Evolutionary conservation across 140 eudicot species (phyloP), one percentile per base, ranked within the genome.

Genomic region (Bidens hawaiensis): DNA sequence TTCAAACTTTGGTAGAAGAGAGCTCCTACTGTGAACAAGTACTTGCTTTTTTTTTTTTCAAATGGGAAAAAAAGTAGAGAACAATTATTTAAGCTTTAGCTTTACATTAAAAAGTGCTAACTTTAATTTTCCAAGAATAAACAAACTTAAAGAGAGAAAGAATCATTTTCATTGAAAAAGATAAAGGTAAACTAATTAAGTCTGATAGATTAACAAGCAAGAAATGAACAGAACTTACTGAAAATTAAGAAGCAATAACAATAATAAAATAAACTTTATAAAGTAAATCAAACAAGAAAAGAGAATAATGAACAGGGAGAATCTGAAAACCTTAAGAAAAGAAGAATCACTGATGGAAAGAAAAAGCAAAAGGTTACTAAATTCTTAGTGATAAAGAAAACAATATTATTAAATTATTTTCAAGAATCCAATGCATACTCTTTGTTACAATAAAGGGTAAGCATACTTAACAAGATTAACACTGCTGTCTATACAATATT

Each of bases 341-440:
- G 64, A 72, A 16, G 68, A 60, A 73, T 55, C 68, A 57, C 30
- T 48, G 70, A 68, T 51, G 62, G 64, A 85, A 79, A 81, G 88
- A 65, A 68, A 85, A 85, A 85, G 87, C 79, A 68, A 71, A 80
- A 80, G 82, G 52, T 56, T n/a, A 69, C 43, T 78, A 70, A 53
- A 80, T 74, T 66, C 73, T 71, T 59, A 52, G 78, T 67, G 55
- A 71, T 41, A 79, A 70, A 70, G 81, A 10, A 26, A 22, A 71
- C 22, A 62, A 50, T 51, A 61, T 27, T 36, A 53, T 24, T 10
- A 10, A 8, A 64, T 22, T 33, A 27, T 16, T 54, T 72, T 50
- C 51, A 38, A 74, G 68, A 55, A 74, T 67, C 79, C 79, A 67
- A 67, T 60, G 69, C 34, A 50, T 51, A 43, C n/a, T 4, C 40